Evolutionary conservation across 2,329 filamentous ascomycete genomes (phyloP), one percentile per base, ranked within the genome.

Genomic region (Penicillium aurantiogriseum): DNA sequence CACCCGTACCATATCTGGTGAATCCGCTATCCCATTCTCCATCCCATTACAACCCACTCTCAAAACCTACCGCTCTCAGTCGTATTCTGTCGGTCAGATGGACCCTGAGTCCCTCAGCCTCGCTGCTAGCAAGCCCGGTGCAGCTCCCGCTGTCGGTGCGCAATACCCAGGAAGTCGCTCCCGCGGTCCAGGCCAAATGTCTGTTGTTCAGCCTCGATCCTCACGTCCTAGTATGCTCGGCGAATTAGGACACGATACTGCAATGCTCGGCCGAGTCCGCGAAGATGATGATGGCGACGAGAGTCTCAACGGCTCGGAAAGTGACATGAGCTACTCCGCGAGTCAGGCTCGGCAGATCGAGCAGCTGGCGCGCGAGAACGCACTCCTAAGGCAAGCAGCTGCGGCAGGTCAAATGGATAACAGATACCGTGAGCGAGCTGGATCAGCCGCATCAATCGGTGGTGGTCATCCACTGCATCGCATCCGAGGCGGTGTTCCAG

Each of bases 1-100:
- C 13, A 71, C 76, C 56, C 73, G 74, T 58, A 72, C 77, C 51
- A 70, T 77, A 58, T 67, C 77, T 57, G 77, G 76, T 33, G 83
- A 93, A 61, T 75, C 80, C 9, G 71, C 79, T 7, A 89, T 96
- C 53, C 90, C 91, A 1, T 96, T 96, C 68, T 84, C 90, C 7
- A 95, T 96, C 64, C 92, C 92, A 4, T 81, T 96, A 21, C 90
- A 96, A 62, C 92, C 93, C 0, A 94, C 91, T 0, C 90, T 90
- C 2, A 97, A 97, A 75, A 92, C 91, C 1, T 94, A 96, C 67
- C 88, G 94, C 43, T 99, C 94, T 6, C 91, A 97, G 74, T 97
- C 94, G 5, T 97, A 97, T 74, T 97, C 93, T 0, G 93, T 96
- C 47, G 92, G 92, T 5, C 92, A 97, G 71, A 80, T 92, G 59